A percentile compares a stretch with the other conserved stretches of the same genome.
Conservation (phyloP, 2,329 filamentous ascomycete genomes). For the Plectosphaerella sp. region DNA sequence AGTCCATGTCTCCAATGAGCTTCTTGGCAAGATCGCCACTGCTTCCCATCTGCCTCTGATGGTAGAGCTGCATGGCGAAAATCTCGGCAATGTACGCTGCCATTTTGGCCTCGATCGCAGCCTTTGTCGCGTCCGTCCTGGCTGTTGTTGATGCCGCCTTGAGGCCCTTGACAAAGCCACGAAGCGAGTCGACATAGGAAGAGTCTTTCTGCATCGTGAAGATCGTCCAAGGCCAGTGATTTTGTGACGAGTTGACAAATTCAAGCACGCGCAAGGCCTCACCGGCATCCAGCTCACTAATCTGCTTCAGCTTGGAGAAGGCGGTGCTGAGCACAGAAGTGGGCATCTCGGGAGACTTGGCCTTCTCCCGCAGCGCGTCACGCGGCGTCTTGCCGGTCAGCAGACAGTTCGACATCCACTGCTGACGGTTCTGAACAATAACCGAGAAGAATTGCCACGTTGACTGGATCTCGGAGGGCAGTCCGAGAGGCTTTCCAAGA, state of each 20-base stretch:
- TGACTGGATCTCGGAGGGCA: slow-evolving; percentile 58
- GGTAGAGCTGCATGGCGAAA: slow-evolving; percentile 86
- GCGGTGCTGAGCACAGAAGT: slow-evolving; percentile 72
- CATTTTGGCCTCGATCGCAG: slow-evolving; percentile 63
- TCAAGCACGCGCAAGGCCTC: slow-evolving; percentile 74
- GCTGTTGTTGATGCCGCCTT: slow-evolving; percentile 46
- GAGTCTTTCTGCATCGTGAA: slow-evolving; percentile 71
- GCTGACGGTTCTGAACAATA: slow-evolving; percentile 83
- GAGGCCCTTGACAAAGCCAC: slow-evolving; percentile 62
- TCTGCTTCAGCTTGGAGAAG: slow-evolving; percentile 62
- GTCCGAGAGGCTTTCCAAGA: slow-evolving; percentile 70
- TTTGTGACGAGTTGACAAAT: slow-evolving; percentile 84
- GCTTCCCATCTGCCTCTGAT: slow-evolving; percentile 72
- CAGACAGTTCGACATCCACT: slow-evolving; percentile 93
- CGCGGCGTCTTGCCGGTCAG: slow-evolving; percentile 83
- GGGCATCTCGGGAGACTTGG: slow-evolving; percentile 43
- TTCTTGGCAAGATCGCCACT: slow-evolving; percentile 61
- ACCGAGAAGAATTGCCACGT: slow-evolving; percentile 86
- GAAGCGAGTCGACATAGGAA: slow-evolving; percentile 67
- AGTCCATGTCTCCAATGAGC: slow-evolving; percentile 70
- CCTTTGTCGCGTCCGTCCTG: slow-evolving; percentile 50
- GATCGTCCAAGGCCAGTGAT: slow-evolving; percentile 94
- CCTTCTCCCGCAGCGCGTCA: slow-evolving; percentile 59
- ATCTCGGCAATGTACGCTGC: slow-evolving; percentile 83
- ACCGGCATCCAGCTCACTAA: slow-evolving; percentile 59